These are phyloP conservation scores for Galeopsis tetrahit DNA, from an alignment of 257 asterid genomes.

Conservation along the genomic window DNA sequence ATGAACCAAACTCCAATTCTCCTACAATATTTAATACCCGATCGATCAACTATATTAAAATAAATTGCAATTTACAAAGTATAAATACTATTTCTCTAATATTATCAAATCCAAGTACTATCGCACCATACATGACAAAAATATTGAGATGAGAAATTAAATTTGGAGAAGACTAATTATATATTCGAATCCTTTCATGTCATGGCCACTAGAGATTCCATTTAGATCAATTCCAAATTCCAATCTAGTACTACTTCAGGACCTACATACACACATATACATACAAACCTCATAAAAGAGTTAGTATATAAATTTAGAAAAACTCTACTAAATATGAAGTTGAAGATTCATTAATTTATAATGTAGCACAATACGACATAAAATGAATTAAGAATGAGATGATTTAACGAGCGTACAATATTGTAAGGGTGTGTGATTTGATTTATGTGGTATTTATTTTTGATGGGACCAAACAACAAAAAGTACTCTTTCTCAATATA, in stretches of 20 bases:
- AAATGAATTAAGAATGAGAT: not conserved
- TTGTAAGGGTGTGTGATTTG: not conserved
- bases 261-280: not conserved
- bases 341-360: not conserved
- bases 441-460: not conserved
- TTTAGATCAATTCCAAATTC: slow-evolving; percentile 32
- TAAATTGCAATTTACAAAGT: too few relatives aligned
- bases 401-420: slow-evolving; percentile 3
- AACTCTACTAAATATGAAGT: not conserved
- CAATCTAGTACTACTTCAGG: slow-evolving; percentile 6
- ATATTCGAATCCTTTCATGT: slow-evolving; percentile 39
- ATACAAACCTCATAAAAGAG: not conserved
- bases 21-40: too few relatives aligned
- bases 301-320: not conserved
- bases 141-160: slow-evolving; percentile 25
- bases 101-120: not conserved
- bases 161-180: slow-evolving; percentile 35
- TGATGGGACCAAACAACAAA: slow-evolving; percentile 32
- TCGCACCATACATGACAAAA: slow-evolving; percentile 9
- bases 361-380: not conserved
- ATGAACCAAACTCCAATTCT: not conserved
- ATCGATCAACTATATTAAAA: too few relatives aligned
- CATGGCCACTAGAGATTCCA: slow-evolving; percentile 45
- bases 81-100: too few relatives aligned
- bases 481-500: not conserved